Evolutionary conservation across 352 stramenopile species (phyloP), one percentile per base, ranked within the genome.

Genomic region (Phytopythium sindhum): DNA sequence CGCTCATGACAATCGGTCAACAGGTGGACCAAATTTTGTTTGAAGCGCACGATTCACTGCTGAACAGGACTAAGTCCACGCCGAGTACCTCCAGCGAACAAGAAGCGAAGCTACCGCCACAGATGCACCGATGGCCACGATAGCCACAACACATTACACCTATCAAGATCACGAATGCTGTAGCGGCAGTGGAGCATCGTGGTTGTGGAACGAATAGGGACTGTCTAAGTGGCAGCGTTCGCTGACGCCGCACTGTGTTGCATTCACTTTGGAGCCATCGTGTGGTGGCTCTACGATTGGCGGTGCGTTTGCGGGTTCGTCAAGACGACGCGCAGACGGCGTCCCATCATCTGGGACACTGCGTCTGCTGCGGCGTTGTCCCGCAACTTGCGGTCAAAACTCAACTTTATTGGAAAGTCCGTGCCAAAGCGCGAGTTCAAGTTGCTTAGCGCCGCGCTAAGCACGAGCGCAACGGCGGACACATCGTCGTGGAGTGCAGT

Each of bases 1-100:
- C n/a, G 26, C 0, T 21, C n/a, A 29, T 5, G 44, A 51, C 44
- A 17, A 51, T 12, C 44, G 23, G 11, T 9, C 42, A 19, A 51
- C 44, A 51, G 44, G 44, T 51, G 44, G 44, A 51, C 44, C 44
- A 51, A 51, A 51, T 51, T n/a, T 19, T 0, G 44, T 28, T 51
- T 51, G 44, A 51, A 23, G 19, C 12, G n/a, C 42, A 48, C 42
- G 4, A 48, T 37, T 37, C 31, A 9, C 31, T 37, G 9, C 31
- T 37, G 31, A 37, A 37, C 31, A 9, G 31, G 4, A 37, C 31
- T 37, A n/a, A n/a, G 31, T 37, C 4, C 31, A 10, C 9, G 31
- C 31, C 31, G 31, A 37, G 4, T 9, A 37, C 4, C 31, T 37
- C 31, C 31, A 37, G 31, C 31, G 31, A 37, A n/a, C n/a, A n/a